These are phyloP conservation scores for Termitomyces sp. DNA, from an alignment of 768 basidiomycete genomes.

Conservation along the genomic window DNA sequence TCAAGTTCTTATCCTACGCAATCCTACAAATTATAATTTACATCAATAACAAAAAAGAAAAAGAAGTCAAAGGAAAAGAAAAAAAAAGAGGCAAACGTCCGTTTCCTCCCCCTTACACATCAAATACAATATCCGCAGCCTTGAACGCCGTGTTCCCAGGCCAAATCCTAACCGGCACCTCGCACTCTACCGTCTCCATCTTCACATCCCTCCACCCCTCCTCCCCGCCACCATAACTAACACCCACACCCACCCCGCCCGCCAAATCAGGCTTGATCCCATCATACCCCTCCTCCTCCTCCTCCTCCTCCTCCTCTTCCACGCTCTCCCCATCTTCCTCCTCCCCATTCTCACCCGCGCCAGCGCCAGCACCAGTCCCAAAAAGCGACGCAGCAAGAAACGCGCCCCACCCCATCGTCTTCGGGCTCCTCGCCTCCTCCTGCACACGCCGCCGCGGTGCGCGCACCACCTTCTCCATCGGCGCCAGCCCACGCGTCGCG, in stretches of 20 bases:
- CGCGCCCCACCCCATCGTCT: conserved; percentile 32
- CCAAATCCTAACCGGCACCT: conserved; percentile 85
- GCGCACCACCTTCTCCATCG: conserved; percentile 43
- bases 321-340: conserved; percentile 52
- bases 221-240: conserved; percentile 48
- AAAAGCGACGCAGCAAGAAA: conserved; percentile 31
- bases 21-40: not conserved
- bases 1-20: not conserved
- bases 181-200: conserved; percentile 90
- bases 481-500: conserved; percentile 52
- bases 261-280: conserved; percentile 39
- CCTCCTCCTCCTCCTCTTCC: conserved; percentile 49
- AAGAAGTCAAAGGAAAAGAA: not conserved
- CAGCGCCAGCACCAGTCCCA: conserved; percentile 35
- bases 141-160: conserved; percentile 87
- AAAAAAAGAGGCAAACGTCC: not conserved
- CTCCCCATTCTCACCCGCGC: conserved; percentile 42
- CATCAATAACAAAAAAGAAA: not conserved
- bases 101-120: conserved; percentile 31
- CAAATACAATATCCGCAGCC: conserved; percentile 73
- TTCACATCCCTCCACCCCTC: conserved; percentile 61
- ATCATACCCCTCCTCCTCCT: conserved; percentile 38
- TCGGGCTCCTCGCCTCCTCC: conserved; percentile 11
- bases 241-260: conserved; percentile 48
- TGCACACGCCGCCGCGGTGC: conserved; percentile 6